A percentile compares a stretch with the other conserved stretches of the same genome.
These are phyloP conservation scores for Sambucus nigra DNA, from an alignment of 129 eudicot species.

Conservation along the genomic window DNA sequence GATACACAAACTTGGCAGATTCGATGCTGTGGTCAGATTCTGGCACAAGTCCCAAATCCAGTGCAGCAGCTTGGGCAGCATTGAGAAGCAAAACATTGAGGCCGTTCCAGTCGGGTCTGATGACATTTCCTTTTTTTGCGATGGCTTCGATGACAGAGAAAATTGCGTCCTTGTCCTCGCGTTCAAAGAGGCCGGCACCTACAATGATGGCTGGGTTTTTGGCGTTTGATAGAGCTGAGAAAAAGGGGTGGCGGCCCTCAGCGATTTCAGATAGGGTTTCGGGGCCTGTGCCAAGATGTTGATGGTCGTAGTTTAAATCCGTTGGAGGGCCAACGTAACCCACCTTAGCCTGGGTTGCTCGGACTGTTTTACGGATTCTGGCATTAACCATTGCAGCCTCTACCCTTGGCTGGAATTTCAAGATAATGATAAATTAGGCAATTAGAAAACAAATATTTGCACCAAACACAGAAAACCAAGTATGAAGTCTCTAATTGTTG, in stretches of 20 bases:
- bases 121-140: slow-evolving; percentile 45
- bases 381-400: slow-evolving; percentile 99
- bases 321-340: slow-evolving; percentile 80
- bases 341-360: slow-evolving; percentile 71
- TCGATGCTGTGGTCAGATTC: slow-evolving; percentile 75
- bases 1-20: slow-evolving; percentile 61
- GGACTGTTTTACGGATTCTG: slow-evolving; percentile 79
- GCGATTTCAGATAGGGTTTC: slow-evolving; percentile 65
- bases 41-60: slow-evolving; percentile 88
- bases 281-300: slow-evolving; percentile 88
- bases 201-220: slow-evolving; percentile 76
- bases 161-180: slow-evolving; percentile 80
- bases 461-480: no score
- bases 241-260: slow-evolving; percentile 67
- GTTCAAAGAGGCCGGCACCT: slow-evolving; percentile 76
- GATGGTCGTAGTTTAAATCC: slow-evolving; percentile 75
- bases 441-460: background rate
- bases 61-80: slow-evolving; percentile 98
- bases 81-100: slow-evolving; percentile 67
- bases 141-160: slow-evolving; percentile 57
- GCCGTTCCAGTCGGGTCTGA: slow-evolving; percentile 94
- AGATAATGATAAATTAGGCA: background rate
- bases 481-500: no score
- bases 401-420: slow-evolving; percentile 63
- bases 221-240: slow-evolving; percentile 45